Evolutionary conservation across 352 stramenopile genomes (phyloP).

Genomic region (Thraustotheca clavata): DNA sequence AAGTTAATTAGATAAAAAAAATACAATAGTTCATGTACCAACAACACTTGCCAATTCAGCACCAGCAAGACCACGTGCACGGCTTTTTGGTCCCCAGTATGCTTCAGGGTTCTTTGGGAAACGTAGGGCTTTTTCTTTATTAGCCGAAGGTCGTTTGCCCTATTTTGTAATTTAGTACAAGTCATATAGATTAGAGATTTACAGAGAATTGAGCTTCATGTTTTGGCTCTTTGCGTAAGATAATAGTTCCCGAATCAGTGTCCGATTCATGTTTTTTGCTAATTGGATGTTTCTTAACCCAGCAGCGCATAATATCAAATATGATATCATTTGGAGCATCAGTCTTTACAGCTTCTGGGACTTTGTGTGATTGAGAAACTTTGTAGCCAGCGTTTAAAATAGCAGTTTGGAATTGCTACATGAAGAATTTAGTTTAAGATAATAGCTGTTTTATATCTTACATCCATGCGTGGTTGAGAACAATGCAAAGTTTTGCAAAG

Average conservation of each 20-base stretch:
- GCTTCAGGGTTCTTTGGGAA: conserved; percentile 94
- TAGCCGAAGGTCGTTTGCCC: conserved; percentile 26
- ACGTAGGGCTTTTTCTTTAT: conserved; percentile 85
- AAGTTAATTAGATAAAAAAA: neutral
- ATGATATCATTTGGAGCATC: conserved; percentile 95
- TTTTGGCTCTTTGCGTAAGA: conserved; percentile 77
- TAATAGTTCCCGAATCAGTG: conserved; percentile 61
- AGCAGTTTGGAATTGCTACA: conserved; percentile 86
- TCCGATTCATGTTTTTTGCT: conserved; percentile 74
- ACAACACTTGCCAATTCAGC: conserved; percentile 15
- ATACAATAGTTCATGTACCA: neutral
- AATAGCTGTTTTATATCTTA: neutral
- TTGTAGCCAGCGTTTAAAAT: conserved; percentile 95
- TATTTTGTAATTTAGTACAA: neutral
- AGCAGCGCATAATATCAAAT: conserved; percentile 97
- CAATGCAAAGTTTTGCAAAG: conserved; percentile 92
- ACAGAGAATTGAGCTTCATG: conserved; percentile 81
- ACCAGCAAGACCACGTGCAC: conserved; percentile 44
- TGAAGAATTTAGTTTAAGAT: neutral
- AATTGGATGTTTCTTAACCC: conserved; percentile 92
- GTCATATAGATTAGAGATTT: conserved; percentile 18
- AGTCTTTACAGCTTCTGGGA: conserved; percentile 97
- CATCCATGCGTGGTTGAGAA: conserved; percentile 84
- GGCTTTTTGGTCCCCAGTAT: conserved; percentile 94
- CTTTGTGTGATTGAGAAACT: conserved; percentile 97